phyloP scores from a whole-genome alignment of 352 stramenopile genomes.

The Pythium pyrilobum region DNA sequence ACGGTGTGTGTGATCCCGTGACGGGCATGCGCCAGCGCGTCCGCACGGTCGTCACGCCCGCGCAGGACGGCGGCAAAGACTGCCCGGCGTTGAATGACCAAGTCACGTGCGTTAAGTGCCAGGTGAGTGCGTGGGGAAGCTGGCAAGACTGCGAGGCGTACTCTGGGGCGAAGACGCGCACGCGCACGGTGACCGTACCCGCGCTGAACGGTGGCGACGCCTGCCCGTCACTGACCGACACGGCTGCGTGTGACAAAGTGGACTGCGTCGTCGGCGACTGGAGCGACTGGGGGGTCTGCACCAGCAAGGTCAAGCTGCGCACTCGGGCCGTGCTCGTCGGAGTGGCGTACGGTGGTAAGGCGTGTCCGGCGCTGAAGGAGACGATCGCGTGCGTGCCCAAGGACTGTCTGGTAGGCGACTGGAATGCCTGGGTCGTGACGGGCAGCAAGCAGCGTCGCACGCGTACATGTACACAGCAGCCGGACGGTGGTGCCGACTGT shows the following conservation, averaged over 20 bases:
- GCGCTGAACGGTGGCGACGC: conserved; percentile 30
- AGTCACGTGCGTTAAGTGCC: conserved; percentile 28
- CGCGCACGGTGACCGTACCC: conserved; percentile 22
- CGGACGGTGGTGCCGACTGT: conserved; percentile 38
- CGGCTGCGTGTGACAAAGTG: conserved; percentile 28
- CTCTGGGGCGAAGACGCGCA: conserved; percentile 27
- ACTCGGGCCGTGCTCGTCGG: conserved; percentile 16
- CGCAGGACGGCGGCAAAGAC: conserved; percentile 30
- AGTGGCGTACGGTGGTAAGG: conserved; percentile 15
- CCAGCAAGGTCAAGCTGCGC: conserved; percentile 10
- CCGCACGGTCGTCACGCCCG: conserved; percentile 23
- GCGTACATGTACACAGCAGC: conserved; percentile 1
- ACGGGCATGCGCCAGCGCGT: conserved; percentile 28
- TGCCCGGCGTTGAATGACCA: conserved; percentile 39
- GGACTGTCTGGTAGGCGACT: conserved; percentile 19
- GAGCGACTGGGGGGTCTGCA: conserved; percentile 29
- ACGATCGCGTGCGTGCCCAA: conserved; percentile 18
- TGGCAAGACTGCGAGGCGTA: conserved; percentile 30
- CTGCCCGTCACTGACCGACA: conserved; percentile 32
- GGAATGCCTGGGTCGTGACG: conserved; percentile 20
- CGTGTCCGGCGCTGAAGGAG: conserved; percentile 21
- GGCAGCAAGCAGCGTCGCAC: conserved; percentile 16
- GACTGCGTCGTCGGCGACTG: conserved; percentile 57
- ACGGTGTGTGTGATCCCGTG: conserved; percentile 24
- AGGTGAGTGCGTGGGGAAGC: conserved; percentile 27